Evolutionary conservation across 495 filamentous ascomycete genomes (phyloP).

Genomic region (Acidiella bohemica): DNA sequence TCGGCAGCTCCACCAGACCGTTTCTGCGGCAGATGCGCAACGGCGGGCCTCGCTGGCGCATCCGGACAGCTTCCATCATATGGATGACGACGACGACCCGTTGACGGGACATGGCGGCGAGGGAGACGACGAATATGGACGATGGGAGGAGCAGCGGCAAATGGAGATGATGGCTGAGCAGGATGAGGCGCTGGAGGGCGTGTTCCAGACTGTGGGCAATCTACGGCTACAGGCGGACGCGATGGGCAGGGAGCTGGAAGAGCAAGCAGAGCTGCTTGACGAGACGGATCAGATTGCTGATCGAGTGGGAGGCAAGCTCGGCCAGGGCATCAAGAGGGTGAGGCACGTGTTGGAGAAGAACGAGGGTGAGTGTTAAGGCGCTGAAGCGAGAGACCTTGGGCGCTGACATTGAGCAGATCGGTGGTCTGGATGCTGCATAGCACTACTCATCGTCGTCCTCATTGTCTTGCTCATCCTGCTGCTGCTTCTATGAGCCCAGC

Average conservation of each 20-base stretch:
- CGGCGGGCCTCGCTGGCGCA: conserved; percentile 40
- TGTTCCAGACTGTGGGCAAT: conserved; percentile 84
- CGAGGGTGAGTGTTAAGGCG: conserved; percentile 51
- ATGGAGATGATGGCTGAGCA: conserved; percentile 86
- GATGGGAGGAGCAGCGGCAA: conserved; percentile 86
- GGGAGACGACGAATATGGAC: conserved; percentile 52
- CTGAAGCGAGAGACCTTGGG: conserved; percentile 12
- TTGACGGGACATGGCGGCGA: conserved; percentile 7
- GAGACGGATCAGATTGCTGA: conserved; percentile 71
- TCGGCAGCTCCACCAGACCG: conserved; percentile 54
- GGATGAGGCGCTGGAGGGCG: conserved; percentile 81
- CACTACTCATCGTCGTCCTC: conserved; percentile 19
- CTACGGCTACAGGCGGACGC: conserved; percentile 77
- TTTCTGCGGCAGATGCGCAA: conserved; percentile 28
- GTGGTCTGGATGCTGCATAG: conserved; percentile 87
- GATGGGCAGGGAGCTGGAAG: conserved; percentile 91
- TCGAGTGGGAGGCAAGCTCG: conserved; percentile 71
- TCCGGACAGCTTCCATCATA: conserved; percentile 52
- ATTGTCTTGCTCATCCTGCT: conserved; percentile 23
- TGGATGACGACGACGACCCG: conserved; percentile 37
- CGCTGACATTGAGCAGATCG: conserved; percentile 40
- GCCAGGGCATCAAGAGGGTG: conserved; percentile 74
- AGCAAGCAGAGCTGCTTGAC: conserved; percentile 71
- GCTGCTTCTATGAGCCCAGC: conserved; percentile 20
- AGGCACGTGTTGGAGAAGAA: conserved; percentile 75